phyloP scores from a whole-genome alignment of 352 stramenopile species.

The Globisporangium abappressorium region DNA sequence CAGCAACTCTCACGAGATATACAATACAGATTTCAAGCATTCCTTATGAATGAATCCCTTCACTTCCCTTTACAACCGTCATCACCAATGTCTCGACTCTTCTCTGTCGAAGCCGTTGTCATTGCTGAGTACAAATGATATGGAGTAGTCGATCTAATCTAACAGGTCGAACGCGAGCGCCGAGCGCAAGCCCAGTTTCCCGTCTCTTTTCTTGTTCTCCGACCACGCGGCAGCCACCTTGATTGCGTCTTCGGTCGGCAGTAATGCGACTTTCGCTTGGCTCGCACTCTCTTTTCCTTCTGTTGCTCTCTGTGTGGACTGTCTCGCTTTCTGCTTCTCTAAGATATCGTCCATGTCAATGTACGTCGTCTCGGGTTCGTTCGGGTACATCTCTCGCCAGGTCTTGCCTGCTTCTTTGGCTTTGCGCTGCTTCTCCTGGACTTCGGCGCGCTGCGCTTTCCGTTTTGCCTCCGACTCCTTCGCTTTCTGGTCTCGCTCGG shows the following conservation, averaged over 20 bases:
- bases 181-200: conserved; percentile 43
- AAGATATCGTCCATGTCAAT: conserved; percentile 75
- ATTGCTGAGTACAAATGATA: not conserved
- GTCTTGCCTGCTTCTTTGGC: conserved; percentile 58
- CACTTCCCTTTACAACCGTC: not conserved
- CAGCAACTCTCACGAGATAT: not conserved
- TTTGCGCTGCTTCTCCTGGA: conserved; percentile 51
- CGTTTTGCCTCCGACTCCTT: conserved; percentile 58
- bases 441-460: conserved; percentile 35
- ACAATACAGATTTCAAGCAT: conserved; percentile 8
- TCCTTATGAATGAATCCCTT: not conserved
- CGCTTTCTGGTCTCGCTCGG: conserved; percentile 58
- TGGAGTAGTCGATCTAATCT: conserved; percentile 6
- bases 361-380: conserved; percentile 73
- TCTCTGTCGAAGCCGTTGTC: not conserved
- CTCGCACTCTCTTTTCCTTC: conserved; percentile 1
- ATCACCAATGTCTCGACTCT: not conserved
- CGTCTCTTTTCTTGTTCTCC: conserved; percentile 26
- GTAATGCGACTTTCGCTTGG: conserved; percentile 16
- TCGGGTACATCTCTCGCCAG: conserved; percentile 79
- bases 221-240: conserved; percentile 50
- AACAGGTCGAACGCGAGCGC: conserved; percentile 71
- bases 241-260: conserved; percentile 42
- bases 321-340: conserved; percentile 39
- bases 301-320: conserved; percentile 22